Conservation (phyloP, 2,329 filamentous ascomycete genomes). For the Penicillium sclerotiorum region DNA sequence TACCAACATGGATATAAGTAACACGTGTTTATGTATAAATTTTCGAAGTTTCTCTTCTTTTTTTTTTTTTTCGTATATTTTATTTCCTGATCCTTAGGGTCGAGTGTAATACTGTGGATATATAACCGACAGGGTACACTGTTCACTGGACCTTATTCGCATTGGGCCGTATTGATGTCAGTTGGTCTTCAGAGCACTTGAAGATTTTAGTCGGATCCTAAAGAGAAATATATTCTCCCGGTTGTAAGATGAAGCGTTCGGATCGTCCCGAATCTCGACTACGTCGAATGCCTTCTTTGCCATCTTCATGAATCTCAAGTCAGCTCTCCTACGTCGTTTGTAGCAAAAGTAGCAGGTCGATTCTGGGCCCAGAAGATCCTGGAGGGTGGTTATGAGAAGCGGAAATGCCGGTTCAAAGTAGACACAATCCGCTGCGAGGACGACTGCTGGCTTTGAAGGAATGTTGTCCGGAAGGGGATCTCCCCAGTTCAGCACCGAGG, state of each 20-base stretch:
- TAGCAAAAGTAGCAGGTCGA: conserved; percentile 87
- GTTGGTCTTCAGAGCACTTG: conserved; percentile 5
- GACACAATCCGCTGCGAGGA: conserved; percentile 94
- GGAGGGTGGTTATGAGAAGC: conserved; percentile 76
- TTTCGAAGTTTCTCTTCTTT: background rate
- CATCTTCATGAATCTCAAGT: conserved; percentile 73
- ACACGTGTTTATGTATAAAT: background rate
- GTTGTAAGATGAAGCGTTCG: conserved; percentile 35
- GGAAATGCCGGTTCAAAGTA: conserved; percentile 97
- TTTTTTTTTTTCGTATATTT: conserved; percentile 2
- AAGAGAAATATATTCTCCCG: conserved; percentile 46
- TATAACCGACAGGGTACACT: no score
- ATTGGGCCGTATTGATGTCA: no score
- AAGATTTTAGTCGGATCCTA: conserved; percentile 33
- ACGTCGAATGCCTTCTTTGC: conserved; percentile 68
- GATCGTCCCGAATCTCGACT: conserved; percentile 63
- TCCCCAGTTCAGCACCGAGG: conserved; percentile 79
- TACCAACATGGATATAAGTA: background rate
- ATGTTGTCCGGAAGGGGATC: conserved; percentile 43
- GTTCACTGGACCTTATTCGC: no score
- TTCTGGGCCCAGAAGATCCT: conserved; percentile 67
- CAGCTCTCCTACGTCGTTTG: conserved; percentile 84
- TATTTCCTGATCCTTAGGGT: no score
- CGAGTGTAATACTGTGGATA: no score
- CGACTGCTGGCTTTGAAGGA: conserved; percentile 66